Percentiles rank a stretch among this genome's conserved stretches.
These are phyloP conservation scores for Meyerozyma athensensis DNA, from an alignment of 1,139 yeast genomes.

Conservation along the genomic window DNA sequence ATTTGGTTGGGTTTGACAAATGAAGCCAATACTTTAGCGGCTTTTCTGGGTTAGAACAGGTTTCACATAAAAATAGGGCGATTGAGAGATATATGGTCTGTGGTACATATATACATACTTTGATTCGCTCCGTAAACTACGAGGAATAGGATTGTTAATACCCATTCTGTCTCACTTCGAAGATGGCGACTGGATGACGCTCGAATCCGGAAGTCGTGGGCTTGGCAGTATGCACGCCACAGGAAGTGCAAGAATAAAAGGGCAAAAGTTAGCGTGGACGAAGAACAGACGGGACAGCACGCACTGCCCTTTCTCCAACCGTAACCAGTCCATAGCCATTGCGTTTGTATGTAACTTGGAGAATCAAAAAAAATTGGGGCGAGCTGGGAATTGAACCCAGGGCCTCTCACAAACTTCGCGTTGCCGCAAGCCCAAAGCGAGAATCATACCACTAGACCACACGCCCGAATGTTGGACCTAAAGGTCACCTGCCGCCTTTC, in stretches of 20 bases:
- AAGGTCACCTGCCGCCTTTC: background rate
- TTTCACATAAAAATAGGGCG: background rate
- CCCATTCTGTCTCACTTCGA: too few relatives aligned
- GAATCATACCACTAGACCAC: conserved; percentile 5
- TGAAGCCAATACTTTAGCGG: conserved; percentile 88
- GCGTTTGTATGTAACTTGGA: too few relatives aligned
- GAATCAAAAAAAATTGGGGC: conserved; percentile 2
- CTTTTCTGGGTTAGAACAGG: conserved; percentile 53
- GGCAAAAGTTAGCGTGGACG: too few relatives aligned
- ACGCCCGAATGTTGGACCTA: conserved; percentile 2
- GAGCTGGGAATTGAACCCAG: conserved; percentile 5
- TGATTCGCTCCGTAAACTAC: conserved; percentile 82
- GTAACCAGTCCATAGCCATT: too few relatives aligned
- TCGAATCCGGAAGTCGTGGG: too few relatives aligned
- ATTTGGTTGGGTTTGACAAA: conserved; percentile 95
- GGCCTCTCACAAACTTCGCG: conserved; percentile 1
- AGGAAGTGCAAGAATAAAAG: too few relatives aligned
- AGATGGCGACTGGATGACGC: too few relatives aligned
- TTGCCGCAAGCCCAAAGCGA: conserved; percentile 3
- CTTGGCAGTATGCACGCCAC: too few relatives aligned
- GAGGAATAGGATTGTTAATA: conserved; percentile 91
- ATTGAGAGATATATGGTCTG: background rate
- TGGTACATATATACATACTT: conserved; percentile 48
- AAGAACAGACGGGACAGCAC: too few relatives aligned
- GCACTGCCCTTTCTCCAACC: too few relatives aligned